Conservation (phyloP, 2,329 filamentous ascomycete genomes). For the Curvularia hawaiiensis region DNA sequence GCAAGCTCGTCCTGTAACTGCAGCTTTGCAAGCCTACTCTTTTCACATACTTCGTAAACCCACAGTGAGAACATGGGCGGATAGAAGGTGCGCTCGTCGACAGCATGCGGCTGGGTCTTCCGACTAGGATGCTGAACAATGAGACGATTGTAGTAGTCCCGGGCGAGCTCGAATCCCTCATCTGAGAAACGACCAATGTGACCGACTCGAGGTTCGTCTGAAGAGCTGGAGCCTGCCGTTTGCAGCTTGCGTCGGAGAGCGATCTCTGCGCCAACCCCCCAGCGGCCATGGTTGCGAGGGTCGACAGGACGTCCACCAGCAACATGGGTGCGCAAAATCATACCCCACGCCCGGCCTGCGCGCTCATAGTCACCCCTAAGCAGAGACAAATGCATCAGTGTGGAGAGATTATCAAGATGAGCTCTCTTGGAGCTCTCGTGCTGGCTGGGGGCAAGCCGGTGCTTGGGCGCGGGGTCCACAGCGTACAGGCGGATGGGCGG, state of each 20-base stretch:
- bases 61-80: slow-evolving; percentile 80
- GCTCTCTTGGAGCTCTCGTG: slow-evolving; percentile 49
- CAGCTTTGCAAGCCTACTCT: slow-evolving; percentile 56
- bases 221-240: not conserved
- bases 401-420: slow-evolving; percentile 70
- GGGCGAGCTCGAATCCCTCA: slow-evolving; percentile 62
- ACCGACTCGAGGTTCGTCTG: slow-evolving; percentile 2
- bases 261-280: slow-evolving; percentile 86
- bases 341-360: slow-evolving; percentile 74
- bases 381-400: slow-evolving; percentile 74
- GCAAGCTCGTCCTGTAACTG: slow-evolving; percentile 8
- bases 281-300: slow-evolving; percentile 70
- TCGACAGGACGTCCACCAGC: slow-evolving; percentile 64
- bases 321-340: slow-evolving; percentile 70
- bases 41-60: slow-evolving; percentile 72
- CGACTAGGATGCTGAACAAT: slow-evolving; percentile 72
- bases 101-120: slow-evolving; percentile 65
- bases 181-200: slow-evolving; percentile 32
- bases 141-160: slow-evolving; percentile 76
- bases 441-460: slow-evolving; percentile 17
- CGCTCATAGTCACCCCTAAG: slow-evolving; percentile 71
- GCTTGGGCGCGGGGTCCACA: slow-evolving; percentile 23
- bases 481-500: slow-evolving; percentile 51
- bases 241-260: slow-evolving; percentile 63
- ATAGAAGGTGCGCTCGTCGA: slow-evolving; percentile 78